Percentiles rank a stretch among this genome's conserved stretches.
phyloP scores from a whole-genome alignment of 73 alveolate genomes.

The Paramecium caudatum region DNA sequence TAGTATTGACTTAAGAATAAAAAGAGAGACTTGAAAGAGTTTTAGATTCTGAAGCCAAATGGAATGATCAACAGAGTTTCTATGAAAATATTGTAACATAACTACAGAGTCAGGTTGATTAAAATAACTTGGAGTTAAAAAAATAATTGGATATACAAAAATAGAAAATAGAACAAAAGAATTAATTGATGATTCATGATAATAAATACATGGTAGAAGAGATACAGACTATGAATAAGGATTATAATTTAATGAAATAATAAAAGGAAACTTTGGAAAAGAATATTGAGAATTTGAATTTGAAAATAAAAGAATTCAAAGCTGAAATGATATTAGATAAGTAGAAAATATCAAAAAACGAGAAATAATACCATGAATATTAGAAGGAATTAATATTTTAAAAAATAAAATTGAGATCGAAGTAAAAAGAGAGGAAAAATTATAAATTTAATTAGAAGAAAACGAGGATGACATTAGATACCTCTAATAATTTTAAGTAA shows the following conservation, averaged over 20 bases:
- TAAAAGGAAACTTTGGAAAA: constrained; percentile 4
- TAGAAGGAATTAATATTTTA: neutral
- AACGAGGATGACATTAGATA: neutral
- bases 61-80: neutral
- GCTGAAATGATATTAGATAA: neutral
- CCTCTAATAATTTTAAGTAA: neutral
- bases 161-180: neutral
- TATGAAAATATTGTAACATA: neutral
- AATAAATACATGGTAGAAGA: neutral
- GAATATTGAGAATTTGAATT: neutral
- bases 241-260: neutral
- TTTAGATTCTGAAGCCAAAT: no score
- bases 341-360: neutral
- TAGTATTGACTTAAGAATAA: no score
- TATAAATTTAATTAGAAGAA: neutral
- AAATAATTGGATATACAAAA: neutral
- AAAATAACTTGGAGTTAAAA: neutral
- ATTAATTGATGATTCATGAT: neutral
- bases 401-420: neutral
- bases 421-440: constrained; percentile 12
- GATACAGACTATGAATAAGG: neutral
- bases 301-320: constrained; percentile 10
- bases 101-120: neutral
- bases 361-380: neutral
- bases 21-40: no score